Evolutionary conservation across 2,329 filamentous ascomycete species (phyloP).

Genomic region (Lasiodiplodia sp.): DNA sequence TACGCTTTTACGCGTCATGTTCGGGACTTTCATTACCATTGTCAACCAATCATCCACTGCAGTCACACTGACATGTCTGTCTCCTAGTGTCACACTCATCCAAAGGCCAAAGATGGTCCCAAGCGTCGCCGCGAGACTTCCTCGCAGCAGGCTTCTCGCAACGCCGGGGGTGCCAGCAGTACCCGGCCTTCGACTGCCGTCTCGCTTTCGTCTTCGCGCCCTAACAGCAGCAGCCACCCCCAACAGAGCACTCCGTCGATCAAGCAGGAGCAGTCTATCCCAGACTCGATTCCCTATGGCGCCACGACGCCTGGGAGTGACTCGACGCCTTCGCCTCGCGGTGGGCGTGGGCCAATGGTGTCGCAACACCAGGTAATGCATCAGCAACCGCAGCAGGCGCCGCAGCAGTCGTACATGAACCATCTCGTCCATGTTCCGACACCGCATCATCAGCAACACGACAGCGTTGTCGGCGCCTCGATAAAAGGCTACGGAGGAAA

Average conservation of each 20-base stretch:
- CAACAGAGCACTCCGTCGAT: constrained; percentile 1
- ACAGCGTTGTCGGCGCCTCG: constrained; percentile 17
- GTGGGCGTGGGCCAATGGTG: constrained; percentile 5
- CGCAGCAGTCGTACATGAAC: constrained; percentile 23
- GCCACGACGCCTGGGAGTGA: constrained; percentile 5
- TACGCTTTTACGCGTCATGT: not conserved
- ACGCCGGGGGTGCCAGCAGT: not conserved
- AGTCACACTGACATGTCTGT: not conserved
- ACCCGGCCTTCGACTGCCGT: constrained; percentile 8
- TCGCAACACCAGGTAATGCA: constrained; percentile 13
- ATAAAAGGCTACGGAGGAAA: constrained; percentile 7
- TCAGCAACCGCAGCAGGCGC: not conserved
- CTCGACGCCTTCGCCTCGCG: constrained; percentile 12
- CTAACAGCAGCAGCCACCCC: constrained; percentile 10
- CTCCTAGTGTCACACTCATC: constrained; percentile 50
- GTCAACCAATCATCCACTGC: not conserved
- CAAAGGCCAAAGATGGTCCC: constrained; percentile 53
- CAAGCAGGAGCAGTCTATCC: constrained; percentile 13
- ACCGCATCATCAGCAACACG: constrained; percentile 21
- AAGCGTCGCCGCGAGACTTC: constrained; percentile 51
- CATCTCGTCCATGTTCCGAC: constrained; percentile 19
- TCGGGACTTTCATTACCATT: not conserved
- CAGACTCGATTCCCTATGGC: not conserved
- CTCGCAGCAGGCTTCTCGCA: constrained; percentile 33
- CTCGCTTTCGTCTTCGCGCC: constrained; percentile 12